Conservation (phyloP, 2,329 filamentous ascomycete genomes). For the Teratosphaeria destructans region DNA sequence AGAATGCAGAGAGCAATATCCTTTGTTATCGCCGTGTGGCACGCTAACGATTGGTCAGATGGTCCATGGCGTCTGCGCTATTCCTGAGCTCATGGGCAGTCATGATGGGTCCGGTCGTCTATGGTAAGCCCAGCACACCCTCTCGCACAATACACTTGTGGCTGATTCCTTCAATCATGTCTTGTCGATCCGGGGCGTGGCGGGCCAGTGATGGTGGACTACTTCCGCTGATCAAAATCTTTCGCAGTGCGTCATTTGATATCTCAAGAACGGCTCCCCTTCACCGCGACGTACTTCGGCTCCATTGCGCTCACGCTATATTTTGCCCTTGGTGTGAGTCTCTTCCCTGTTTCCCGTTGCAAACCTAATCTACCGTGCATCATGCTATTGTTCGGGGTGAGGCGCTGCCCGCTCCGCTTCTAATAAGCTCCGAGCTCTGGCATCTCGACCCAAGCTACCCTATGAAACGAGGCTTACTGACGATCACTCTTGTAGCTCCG, state of each 20-base stretch:
- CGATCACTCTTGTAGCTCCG: slow-evolving; percentile 50
- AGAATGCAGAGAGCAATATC: not conserved
- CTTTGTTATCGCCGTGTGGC: slow-evolving; percentile 7
- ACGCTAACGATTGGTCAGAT: slow-evolving; percentile 51
- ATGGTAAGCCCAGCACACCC: slow-evolving; percentile 37
- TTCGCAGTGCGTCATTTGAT: slow-evolving; percentile 62
- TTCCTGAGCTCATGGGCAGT: slow-evolving; percentile 90
- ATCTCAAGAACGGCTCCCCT: slow-evolving; percentile 76
- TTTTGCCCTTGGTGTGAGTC: slow-evolving; percentile 82
- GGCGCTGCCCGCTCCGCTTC: not conserved
- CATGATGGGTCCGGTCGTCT: slow-evolving; percentile 81
- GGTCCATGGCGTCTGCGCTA: slow-evolving; percentile 83
- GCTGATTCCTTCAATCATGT: slow-evolving; percentile 1
- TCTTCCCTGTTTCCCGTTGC: not conserved
- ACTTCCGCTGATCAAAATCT: slow-evolving; percentile 6
- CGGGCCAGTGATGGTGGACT: slow-evolving; percentile 3
- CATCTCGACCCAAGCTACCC: not conserved
- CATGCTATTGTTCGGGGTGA: not conserved
- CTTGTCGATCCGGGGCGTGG: slow-evolving; percentile 4
- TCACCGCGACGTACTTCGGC: slow-evolving; percentile 90
- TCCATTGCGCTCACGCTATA: slow-evolving; percentile 83
- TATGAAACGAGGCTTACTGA: slow-evolving; percentile 6
- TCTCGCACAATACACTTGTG: not conserved
- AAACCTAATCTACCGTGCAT: not conserved
- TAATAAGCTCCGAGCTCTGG: not conserved